Evolutionary conservation across 208 protist species (phyloP).

Genomic region (Trypanosomatidae sp.): DNA sequence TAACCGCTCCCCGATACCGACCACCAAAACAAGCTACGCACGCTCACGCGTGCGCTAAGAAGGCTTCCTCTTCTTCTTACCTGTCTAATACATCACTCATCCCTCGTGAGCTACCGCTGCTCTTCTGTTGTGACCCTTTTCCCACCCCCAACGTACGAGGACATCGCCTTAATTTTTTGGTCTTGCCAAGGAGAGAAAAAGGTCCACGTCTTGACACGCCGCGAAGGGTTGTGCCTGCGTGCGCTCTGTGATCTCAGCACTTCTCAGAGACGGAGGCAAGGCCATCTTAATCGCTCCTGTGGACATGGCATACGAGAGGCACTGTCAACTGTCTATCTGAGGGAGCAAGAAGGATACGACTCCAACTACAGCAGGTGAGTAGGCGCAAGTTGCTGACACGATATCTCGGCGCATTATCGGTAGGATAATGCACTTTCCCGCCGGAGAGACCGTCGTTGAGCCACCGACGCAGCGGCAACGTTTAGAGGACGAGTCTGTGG

Average conservation of each 20-base stretch:
- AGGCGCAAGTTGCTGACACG: background rate
- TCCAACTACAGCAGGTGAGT: background rate
- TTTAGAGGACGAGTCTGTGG: slow-evolving; percentile 25
- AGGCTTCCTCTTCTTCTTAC: background rate
- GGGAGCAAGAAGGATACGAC: background rate
- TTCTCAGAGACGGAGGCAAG: background rate
- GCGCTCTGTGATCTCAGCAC: background rate
- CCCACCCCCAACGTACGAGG: background rate
- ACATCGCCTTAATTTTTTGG: background rate
- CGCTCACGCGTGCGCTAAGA: background rate
- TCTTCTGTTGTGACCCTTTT: background rate
- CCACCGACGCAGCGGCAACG: slow-evolving; percentile 22
- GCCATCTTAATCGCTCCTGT: background rate
- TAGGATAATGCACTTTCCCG: slow-evolving; percentile 19
- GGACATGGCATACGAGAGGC: background rate
- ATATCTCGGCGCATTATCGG: background rate
- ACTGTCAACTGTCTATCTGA: background rate
- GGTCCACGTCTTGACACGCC: background rate
- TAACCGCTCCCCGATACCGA: background rate
- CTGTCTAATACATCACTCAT: slow-evolving; percentile 1
- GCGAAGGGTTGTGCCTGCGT: no score
- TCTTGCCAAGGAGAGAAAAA: background rate
- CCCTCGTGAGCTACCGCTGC: background rate
- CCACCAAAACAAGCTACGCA: background rate
- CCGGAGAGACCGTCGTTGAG: slow-evolving; percentile 1